Conservation (phyloP, 2,329 filamentous ascomycete species). For the Stagonosporopsis chrysanthemi region DNA sequence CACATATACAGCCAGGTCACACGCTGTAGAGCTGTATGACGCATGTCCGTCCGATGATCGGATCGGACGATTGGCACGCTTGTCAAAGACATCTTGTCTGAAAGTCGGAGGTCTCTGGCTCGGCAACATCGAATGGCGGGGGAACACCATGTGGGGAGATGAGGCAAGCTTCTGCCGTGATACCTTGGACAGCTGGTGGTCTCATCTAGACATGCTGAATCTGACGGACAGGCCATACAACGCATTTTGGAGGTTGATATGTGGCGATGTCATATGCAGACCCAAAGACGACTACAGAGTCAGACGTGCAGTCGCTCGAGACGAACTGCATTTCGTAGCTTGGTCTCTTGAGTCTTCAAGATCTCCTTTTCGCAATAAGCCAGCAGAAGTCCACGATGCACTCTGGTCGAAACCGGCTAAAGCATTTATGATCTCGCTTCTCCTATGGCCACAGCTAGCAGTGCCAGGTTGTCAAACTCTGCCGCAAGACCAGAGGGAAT, state of each 20-base stretch:
- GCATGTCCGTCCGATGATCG: neutral
- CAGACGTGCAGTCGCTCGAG: neutral
- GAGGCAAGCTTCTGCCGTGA: neutral
- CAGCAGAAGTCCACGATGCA: no score
- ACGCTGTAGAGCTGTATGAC: neutral
- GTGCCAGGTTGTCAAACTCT: no score
- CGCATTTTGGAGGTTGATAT: conserved; percentile 10
- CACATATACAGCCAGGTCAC: neutral
- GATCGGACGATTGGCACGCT: no score
- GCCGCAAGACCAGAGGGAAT: no score
- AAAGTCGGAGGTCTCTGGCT: neutral
- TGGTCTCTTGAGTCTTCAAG: neutral
- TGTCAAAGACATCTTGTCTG: neutral
- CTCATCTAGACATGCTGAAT: no score
- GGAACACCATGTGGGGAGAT: neutral
- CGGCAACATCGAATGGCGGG: no score
- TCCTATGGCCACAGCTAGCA: no score
- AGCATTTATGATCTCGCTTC: no score
- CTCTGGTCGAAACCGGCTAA: no score
- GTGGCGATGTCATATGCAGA: neutral
- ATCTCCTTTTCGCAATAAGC: no score
- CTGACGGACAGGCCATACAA: no score
- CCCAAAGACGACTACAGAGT: neutral
- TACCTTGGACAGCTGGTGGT: neutral
- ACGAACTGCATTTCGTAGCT: neutral